Evolutionary conservation across 495 filamentous ascomycete species (phyloP).

Genomic region (Aspergillus indologenus): DNA sequence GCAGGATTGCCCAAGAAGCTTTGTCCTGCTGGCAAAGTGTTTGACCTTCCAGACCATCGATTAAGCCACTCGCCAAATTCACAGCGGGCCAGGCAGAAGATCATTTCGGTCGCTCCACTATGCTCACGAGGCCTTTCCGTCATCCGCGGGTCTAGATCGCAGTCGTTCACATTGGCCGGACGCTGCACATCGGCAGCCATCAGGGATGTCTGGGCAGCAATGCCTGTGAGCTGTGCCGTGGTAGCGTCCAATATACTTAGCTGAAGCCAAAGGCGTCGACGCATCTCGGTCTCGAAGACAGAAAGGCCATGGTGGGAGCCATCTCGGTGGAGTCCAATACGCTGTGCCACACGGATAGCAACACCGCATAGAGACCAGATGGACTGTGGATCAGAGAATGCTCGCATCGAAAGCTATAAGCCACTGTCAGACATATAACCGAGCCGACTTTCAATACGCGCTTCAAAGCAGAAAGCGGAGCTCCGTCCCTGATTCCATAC

Average conservation of each 20-base stretch:
- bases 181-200: conserved; percentile 26
- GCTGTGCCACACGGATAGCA: conserved; percentile 40
- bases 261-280: conserved; percentile 43
- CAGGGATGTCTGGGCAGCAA: conserved; percentile 20
- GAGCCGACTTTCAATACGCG: not conserved
- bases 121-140: conserved; percentile 49
- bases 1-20: conserved; percentile 25
- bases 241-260: conserved; percentile 33
- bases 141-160: conserved; percentile 56
- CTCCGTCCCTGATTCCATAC: not conserved
- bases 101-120: conserved; percentile 64
- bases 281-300: conserved; percentile 45
- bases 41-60: conserved; percentile 26
- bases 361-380: conserved; percentile 45
- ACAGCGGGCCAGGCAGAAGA: conserved; percentile 55
- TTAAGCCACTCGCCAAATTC: conserved; percentile 42
- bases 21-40: conserved; percentile 31
- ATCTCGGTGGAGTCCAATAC: conserved; percentile 46
- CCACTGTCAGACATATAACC: not conserved
- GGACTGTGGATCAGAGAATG: conserved; percentile 36
- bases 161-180: conserved; percentile 57
- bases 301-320: conserved; percentile 34
- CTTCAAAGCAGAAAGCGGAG: too few species aligned
- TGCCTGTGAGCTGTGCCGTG: conserved; percentile 34
- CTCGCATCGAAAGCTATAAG: conserved; percentile 28